phyloP scores from a whole-genome alignment of 352 stramenopile species.

The Phytophthora pinifolia region DNA sequence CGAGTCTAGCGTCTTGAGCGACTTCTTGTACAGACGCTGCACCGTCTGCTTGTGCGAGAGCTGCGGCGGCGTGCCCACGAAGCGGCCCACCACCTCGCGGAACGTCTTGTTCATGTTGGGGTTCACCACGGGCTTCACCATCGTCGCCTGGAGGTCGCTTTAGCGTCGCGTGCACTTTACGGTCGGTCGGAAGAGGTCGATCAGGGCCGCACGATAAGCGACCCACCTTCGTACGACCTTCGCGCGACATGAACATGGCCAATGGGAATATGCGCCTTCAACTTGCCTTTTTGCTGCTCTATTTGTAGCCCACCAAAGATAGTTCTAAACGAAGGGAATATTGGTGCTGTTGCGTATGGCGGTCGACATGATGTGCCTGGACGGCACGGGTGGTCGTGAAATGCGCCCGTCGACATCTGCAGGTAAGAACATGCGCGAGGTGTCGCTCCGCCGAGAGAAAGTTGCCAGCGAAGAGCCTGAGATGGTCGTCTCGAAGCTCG shows the following conservation, averaged over 20 bases:
- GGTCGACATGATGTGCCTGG: background rate
- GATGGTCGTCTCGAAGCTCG: background rate
- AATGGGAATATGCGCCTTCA: too few species aligned
- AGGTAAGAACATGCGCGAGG: slow-evolving; percentile 2
- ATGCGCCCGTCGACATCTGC: slow-evolving; percentile 11
- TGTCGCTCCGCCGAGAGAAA: background rate
- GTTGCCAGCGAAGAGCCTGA: background rate
- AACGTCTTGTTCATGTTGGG: slow-evolving; percentile 85
- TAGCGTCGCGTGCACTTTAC: background rate
- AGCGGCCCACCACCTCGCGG: slow-evolving; percentile 77
- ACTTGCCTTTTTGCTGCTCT: too few species aligned
- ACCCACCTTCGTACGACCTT: slow-evolving; percentile 19
- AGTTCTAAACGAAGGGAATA: too few species aligned
- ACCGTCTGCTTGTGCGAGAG: slow-evolving; percentile 90
- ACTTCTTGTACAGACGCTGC: slow-evolving; percentile 94
- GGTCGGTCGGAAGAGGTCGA: background rate
- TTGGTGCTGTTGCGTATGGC: background rate
- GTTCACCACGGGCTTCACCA: slow-evolving; percentile 74
- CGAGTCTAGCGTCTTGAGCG: slow-evolving; percentile 92
- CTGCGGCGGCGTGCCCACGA: slow-evolving; percentile 51
- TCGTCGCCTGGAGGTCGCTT: slow-evolving; percentile 28
- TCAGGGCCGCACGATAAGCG: slow-evolving; percentile 14
- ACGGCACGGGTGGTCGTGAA: background rate
- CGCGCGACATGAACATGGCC: slow-evolving; percentile 6
- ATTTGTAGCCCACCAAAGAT: too few species aligned